Conservation (phyloP, 805 yeast species). For the Wickerhamomyces strasburgensis region DNA sequence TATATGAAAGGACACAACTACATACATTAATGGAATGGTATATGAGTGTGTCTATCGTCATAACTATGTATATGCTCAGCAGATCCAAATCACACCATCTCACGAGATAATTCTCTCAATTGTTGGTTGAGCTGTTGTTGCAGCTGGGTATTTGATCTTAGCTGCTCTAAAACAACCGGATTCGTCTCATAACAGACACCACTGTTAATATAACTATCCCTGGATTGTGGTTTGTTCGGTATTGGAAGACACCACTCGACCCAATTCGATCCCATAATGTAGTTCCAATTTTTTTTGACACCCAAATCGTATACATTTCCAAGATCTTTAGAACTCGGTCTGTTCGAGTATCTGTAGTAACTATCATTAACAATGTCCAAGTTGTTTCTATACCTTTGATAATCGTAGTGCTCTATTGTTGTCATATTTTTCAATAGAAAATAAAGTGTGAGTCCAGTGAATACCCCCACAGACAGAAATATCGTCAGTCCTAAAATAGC, state of each 20-base stretch:
- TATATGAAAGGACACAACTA: no score
- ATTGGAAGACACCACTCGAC: conserved; percentile 71
- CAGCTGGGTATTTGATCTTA: conserved; percentile 36
- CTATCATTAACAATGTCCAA: conserved; percentile 30
- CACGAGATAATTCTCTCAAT: conserved; percentile 4
- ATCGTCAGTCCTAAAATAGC: conserved; percentile 50
- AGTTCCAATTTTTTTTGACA: conserved; percentile 49
- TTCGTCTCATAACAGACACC: conserved; percentile 53
- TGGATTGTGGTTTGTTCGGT: conserved; percentile 19
- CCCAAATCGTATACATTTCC: conserved; percentile 83
- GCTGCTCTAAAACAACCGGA: conserved; percentile 35
- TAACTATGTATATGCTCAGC: no score
- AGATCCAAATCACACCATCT: not conserved
- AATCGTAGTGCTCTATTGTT: conserved; percentile 73
- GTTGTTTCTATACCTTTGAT: conserved; percentile 41
- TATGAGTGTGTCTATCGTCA: no score
- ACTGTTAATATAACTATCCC: conserved; percentile 28
- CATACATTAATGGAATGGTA: no score
- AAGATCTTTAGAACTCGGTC: conserved; percentile 38
- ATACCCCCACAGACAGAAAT: conserved; percentile 50
- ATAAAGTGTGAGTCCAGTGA: conserved; percentile 53
- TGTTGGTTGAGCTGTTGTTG: conserved; percentile 27
- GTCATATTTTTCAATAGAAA: conserved; percentile 63
- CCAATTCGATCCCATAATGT: conserved; percentile 68
- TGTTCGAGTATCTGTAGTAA: conserved; percentile 34